phyloP scores from a whole-genome alignment of 108 stramenopile species.

The Phaeodactylum tricornutum region DNA sequence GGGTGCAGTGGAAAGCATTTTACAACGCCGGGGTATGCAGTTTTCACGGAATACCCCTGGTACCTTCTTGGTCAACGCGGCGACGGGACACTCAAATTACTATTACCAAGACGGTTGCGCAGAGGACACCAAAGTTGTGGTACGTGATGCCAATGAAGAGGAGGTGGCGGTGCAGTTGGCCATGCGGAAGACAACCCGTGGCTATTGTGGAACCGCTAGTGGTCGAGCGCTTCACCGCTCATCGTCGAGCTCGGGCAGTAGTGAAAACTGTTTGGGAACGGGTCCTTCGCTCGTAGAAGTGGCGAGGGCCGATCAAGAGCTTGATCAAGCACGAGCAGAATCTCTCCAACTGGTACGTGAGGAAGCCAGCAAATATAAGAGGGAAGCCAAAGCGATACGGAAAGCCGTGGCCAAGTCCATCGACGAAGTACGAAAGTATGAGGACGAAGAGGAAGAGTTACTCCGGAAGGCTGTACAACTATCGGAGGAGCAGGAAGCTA shows the following conservation, averaged over 20 bases:
- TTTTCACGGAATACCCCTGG: neutral
- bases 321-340: neutral
- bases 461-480: too few relatives aligned
- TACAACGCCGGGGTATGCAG: neutral
- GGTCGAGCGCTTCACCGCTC: neutral
- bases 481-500: too few relatives aligned
- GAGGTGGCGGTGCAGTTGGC: neutral
- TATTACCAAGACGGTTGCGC: neutral
- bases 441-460: too few relatives aligned
- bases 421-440: too few relatives aligned
- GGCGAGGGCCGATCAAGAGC: neutral
- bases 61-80: neutral
- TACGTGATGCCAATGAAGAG: neutral
- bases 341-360: neutral
- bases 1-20: conserved; percentile 2
- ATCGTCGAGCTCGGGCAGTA: neutral
- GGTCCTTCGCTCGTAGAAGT: neutral
- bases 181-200: too few relatives aligned
- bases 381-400: too few relatives aligned
- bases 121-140: conserved; percentile 7
- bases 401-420: too few relatives aligned
- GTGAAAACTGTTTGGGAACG: too few relatives aligned
- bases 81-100: neutral
- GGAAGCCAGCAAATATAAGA: neutral
- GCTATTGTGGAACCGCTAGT: too few relatives aligned